These are phyloP conservation scores for Colletotrichum musae DNA, from an alignment of 2,329 filamentous ascomycete genomes.

Conservation along the genomic window DNA sequence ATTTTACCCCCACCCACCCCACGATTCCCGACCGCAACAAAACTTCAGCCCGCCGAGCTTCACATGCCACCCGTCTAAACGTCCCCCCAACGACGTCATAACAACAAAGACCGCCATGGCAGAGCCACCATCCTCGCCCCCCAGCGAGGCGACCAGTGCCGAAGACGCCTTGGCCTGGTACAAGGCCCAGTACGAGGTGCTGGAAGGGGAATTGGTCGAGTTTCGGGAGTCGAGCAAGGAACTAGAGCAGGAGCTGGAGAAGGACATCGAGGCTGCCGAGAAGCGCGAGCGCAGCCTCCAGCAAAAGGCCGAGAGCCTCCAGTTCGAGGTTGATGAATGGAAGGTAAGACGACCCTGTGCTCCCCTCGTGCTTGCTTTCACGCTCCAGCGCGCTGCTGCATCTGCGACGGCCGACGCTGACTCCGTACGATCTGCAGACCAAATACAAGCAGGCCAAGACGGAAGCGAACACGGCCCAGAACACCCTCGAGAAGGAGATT, in stretches of 20 bases:
- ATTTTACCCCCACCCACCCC: constrained; percentile 10
- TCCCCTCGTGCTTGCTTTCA: neutral
- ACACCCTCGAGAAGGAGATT: constrained; percentile 92
- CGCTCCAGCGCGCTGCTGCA: neutral
- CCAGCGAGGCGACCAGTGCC: constrained; percentile 65
- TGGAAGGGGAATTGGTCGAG: constrained; percentile 92
- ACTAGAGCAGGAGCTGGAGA: constrained; percentile 93
- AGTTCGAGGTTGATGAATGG: constrained; percentile 97
- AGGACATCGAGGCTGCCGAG: constrained; percentile 95
- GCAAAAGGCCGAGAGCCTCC: constrained; percentile 87
- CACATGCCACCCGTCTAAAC: constrained; percentile 32
- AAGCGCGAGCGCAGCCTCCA: constrained; percentile 89
- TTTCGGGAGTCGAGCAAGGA: constrained; percentile 96
- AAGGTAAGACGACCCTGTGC: constrained; percentile 69
- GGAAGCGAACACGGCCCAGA: constrained; percentile 89
- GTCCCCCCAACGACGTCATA: constrained; percentile 18
- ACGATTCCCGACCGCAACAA: constrained; percentile 5
- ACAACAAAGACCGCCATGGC: constrained; percentile 58
- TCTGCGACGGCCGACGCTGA: constrained; percentile 30
- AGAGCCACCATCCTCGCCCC: constrained; percentile 75
- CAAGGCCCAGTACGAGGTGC: constrained; percentile 93
- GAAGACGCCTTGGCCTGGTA: constrained; percentile 93
- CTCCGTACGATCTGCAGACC: constrained; percentile 66
- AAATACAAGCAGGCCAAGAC: constrained; percentile 97
- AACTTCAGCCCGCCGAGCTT: constrained; percentile 12